Percentiles rank a stretch among this genome's conserved stretches.
phyloP scores from a whole-genome alignment of 2,329 filamentous ascomycete species.

The Aphanoascus verrucosus region DNA sequence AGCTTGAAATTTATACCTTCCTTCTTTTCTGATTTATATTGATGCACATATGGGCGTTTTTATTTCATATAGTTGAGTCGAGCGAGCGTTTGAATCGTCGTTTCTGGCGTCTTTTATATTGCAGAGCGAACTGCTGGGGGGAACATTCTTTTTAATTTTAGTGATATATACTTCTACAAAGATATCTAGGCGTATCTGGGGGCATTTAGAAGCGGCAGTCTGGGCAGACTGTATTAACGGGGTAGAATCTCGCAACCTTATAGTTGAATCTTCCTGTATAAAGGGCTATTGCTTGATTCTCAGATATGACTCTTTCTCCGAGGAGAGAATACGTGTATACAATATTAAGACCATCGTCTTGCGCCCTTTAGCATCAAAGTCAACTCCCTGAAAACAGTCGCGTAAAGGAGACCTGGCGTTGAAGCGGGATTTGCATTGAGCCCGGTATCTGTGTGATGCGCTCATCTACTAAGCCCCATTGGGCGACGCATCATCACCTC shows the following conservation, averaged over 20 bases:
- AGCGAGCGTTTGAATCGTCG: not conserved
- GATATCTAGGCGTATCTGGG: too few relatives aligned
- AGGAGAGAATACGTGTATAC: too few relatives aligned
- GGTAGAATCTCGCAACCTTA: too few relatives aligned
- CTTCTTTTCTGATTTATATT: not conserved
- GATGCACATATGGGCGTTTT: not conserved
- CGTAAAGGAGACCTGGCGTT: not conserved
- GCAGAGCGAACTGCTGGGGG: not conserved
- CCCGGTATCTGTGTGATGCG: not conserved
- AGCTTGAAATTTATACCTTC: not conserved
- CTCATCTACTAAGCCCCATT: constrained; percentile 14
- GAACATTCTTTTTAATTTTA: not conserved
- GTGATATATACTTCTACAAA: too few relatives aligned
- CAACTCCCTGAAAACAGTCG: too few relatives aligned
- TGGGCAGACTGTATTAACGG: too few relatives aligned
- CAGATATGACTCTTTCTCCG: too few relatives aligned
- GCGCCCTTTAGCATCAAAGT: too few relatives aligned
- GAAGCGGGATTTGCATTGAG: constrained; percentile 1
- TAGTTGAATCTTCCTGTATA: too few relatives aligned
- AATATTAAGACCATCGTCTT: too few relatives aligned
- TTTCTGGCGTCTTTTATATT: not conserved
- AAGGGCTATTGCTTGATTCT: too few relatives aligned
- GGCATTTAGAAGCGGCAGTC: too few relatives aligned
- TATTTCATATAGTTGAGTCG: not conserved
- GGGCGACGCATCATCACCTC: constrained; percentile 14